Conservation (phyloP, 805 yeast genomes). For the Teunomyces barrocoloradensis region DNA sequence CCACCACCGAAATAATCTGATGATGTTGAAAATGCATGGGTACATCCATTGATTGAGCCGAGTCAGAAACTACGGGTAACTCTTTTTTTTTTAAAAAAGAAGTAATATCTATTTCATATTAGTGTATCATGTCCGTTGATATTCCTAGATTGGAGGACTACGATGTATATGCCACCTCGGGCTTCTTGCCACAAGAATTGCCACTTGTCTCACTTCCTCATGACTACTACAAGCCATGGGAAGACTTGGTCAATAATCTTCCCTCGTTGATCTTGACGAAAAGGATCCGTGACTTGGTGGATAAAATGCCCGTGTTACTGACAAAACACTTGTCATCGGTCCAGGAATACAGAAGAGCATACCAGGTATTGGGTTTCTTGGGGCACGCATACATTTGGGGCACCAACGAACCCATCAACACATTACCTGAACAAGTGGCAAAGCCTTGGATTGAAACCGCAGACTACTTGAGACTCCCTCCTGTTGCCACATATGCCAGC, state of each 20-base stretch:
- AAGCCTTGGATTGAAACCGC: slow-evolving; percentile 64
- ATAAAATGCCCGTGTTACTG: slow-evolving; percentile 55
- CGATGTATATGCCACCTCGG: slow-evolving; percentile 67
- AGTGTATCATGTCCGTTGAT: background rate
- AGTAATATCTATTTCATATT: no score
- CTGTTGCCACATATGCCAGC: slow-evolving; percentile 85
- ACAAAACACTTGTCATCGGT: slow-evolving; percentile 43
- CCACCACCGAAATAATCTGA: background rate
- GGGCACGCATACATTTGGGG: slow-evolving; percentile 94
- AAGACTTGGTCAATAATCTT: slow-evolving; percentile 56
- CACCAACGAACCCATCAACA: slow-evolving; percentile 56
- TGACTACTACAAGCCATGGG: slow-evolving; percentile 76
- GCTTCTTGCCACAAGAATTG: slow-evolving; percentile 70
- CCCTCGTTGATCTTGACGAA: slow-evolving; percentile 73
- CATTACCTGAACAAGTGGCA: slow-evolving; percentile 66
- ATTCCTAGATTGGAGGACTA: slow-evolving; percentile 50
- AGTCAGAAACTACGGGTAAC: background rate
- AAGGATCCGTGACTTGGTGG: slow-evolving; percentile 60
- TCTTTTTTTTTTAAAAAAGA: no score
- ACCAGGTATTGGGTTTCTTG: slow-evolving; percentile 72
- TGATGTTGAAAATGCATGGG: background rate
- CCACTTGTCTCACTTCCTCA: slow-evolving; percentile 64
- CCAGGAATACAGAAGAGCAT: slow-evolving; percentile 72
- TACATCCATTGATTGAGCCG: background rate
- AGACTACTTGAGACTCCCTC: slow-evolving; percentile 69